A percentile compares a stretch with the other conserved stretches of the same genome.
Evolutionary conservation across 805 yeast genomes (phyloP).

Genomic region (Nakazawaea holstii): DNA sequence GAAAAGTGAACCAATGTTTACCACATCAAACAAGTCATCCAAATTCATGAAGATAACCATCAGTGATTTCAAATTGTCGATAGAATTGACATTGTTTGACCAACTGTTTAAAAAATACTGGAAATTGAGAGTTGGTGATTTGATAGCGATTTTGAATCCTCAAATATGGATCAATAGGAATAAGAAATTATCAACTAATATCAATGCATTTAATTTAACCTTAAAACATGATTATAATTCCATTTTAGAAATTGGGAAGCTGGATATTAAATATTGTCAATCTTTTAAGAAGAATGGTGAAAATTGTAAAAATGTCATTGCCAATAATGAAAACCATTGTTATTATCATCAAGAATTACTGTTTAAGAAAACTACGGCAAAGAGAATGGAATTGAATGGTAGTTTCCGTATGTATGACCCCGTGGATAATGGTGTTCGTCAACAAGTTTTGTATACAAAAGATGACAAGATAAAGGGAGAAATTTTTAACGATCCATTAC

Average conservation of each 20-base stretch:
- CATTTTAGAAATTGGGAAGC: conserved; percentile 71
- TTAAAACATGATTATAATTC: conserved; percentile 45
- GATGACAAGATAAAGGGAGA: conserved; percentile 19
- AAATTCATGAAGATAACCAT: conserved; percentile 59
- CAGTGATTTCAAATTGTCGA: conserved; percentile 59
- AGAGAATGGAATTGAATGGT: conserved; percentile 74
- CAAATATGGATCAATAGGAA: conserved; percentile 33
- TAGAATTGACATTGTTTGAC: conserved; percentile 62
- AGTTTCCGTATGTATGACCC: conserved; percentile 55
- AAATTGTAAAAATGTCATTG: conserved; percentile 57
- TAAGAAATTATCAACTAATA: conserved; percentile 19
- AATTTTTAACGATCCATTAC: conserved; percentile 20
- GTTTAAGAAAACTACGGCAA: conserved; percentile 45
- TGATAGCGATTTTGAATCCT: conserved; percentile 76
- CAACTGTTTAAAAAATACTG: conserved; percentile 64
- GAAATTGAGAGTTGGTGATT: conserved; percentile 70
- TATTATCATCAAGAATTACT: conserved; percentile 64
- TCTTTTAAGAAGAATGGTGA: conserved; percentile 39
- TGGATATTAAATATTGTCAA: conserved; percentile 65
- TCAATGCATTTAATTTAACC: conserved; percentile 44
- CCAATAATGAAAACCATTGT: conserved; percentile 53
- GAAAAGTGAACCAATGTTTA: conserved; percentile 48
- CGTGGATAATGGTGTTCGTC: conserved; percentile 34
- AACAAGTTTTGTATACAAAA: conserved; percentile 31
- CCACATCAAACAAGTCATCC: conserved; percentile 29